Conservation (phyloP, 352 stramenopile species). For the Pythium phragmitis region DNA sequence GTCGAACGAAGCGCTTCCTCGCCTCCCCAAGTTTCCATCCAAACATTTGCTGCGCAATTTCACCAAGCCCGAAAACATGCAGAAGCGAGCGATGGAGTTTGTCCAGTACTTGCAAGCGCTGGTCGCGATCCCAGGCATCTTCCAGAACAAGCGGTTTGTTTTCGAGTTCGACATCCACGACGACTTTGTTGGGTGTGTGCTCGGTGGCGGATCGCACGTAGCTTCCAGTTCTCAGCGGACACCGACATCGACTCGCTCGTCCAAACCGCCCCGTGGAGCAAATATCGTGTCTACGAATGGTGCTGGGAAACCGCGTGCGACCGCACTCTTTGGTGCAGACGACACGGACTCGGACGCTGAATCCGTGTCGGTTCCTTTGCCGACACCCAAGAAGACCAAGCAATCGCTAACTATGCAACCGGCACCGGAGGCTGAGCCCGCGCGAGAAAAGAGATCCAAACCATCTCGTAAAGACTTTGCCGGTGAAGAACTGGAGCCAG, state of each 20-base stretch:
- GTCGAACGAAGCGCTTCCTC: slow-evolving; percentile 28
- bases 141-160: slow-evolving; percentile 60
- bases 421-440: slow-evolving; percentile 18
- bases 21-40: slow-evolving; percentile 73
- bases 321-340: slow-evolving; percentile 52
- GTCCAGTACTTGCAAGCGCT: slow-evolving; percentile 73
- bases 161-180: slow-evolving; percentile 65
- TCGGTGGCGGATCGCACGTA: slow-evolving; percentile 18
- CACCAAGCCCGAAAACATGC: slow-evolving; percentile 82
- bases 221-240: slow-evolving; percentile 5
- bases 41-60: slow-evolving; percentile 79
- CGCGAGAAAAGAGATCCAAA: slow-evolving; percentile 25
- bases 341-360: slow-evolving; percentile 60
- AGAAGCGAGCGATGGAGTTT: slow-evolving; percentile 82
- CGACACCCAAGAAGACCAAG: slow-evolving; percentile 16
- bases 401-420: background rate
- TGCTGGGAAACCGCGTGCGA: slow-evolving; percentile 24
- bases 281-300: background rate
- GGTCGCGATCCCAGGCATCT: slow-evolving; percentile 41
- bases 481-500: background rate
- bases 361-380: slow-evolving; percentile 40
- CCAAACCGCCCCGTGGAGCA: background rate
- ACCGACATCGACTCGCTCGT: background rate
- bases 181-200: slow-evolving; percentile 35
- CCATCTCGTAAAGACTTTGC: slow-evolving; percentile 30